These are phyloP conservation scores for Sanghuangporus sanghuang DNA, from an alignment of 1,284 basidiomycete genomes.

Conservation along the genomic window DNA sequence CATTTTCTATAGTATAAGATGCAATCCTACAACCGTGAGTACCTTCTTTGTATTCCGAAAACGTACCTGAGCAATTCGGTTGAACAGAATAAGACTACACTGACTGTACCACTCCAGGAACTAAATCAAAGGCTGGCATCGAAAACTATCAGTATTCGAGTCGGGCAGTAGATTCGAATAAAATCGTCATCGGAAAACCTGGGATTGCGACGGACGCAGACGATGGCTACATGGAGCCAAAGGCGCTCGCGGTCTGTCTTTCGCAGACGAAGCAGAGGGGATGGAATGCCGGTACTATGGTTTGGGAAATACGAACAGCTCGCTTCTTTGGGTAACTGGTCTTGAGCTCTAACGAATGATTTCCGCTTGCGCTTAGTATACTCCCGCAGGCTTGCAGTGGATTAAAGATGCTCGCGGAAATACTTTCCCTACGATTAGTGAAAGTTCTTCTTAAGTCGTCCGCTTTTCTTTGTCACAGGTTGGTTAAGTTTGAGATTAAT, in stretches of 20 bases:
- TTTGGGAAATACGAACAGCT: constrained; percentile 19
- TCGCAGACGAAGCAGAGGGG: constrained; percentile 19
- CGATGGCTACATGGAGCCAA: constrained; percentile 22
- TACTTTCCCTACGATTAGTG: neutral
- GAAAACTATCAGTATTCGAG: constrained; percentile 22
- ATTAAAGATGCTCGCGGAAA: constrained; percentile 14
- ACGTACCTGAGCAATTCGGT: neutral
- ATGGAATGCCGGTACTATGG: constrained; percentile 24
- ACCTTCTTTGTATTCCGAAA: neutral
- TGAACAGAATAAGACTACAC: constrained; percentile 19
- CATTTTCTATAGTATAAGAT: constrained; percentile 10
- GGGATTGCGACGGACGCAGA: constrained; percentile 19
- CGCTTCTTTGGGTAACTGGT: neutral
- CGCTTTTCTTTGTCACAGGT: too few relatives aligned
- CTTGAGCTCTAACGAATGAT: neutral
- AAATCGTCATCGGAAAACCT: constrained; percentile 26
- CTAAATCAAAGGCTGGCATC: constrained; percentile 17
- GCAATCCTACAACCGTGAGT: constrained; percentile 19
- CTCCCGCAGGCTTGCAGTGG: constrained; percentile 15
- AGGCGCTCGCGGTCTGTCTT: constrained; percentile 22
- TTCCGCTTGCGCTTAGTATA: constrained; percentile 7
- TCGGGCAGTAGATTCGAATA: constrained; percentile 21
- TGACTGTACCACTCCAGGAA: constrained; percentile 20
- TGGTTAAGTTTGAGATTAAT: too few relatives aligned
- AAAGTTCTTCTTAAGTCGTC: too few relatives aligned